Percentiles rank a stretch among this genome's conserved stretches.
phyloP scores from a whole-genome alignment of 352 stramenopile genomes.

The Globisporangium middletonii region DNA sequence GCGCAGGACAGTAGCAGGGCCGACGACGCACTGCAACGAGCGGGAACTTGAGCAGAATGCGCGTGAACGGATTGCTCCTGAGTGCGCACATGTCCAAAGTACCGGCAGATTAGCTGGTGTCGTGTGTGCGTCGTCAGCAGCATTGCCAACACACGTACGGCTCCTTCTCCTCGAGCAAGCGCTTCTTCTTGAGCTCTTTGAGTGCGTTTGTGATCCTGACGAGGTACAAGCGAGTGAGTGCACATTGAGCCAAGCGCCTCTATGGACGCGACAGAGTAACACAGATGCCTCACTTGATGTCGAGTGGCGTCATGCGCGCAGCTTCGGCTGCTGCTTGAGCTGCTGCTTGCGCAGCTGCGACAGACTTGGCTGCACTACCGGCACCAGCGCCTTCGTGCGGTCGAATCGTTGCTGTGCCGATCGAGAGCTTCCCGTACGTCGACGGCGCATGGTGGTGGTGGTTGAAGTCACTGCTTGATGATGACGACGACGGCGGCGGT shows the following conservation, averaged over 20 bases:
- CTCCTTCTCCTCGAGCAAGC: conserved; percentile 37
- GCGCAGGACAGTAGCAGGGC: background rate
- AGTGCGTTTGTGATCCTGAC: conserved; percentile 71
- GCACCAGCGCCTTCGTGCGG: conserved; percentile 25
- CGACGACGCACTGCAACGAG: conserved; percentile 32
- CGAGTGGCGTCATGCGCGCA: conserved; percentile 32
- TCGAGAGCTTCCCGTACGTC: conserved; percentile 20
- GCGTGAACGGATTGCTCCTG: conserved; percentile 61
- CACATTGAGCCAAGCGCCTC: background rate
- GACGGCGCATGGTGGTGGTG: conserved; percentile 4
- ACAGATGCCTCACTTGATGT: conserved; percentile 45
- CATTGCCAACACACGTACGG: conserved; percentile 19
- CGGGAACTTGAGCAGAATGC: conserved; percentile 76
- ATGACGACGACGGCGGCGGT: background rate
- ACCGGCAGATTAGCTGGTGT: background rate
- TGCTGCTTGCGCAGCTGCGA: background rate
- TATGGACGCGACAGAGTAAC: too few relatives aligned
- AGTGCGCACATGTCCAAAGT: background rate
- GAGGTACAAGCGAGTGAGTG: background rate
- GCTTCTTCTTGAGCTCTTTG: conserved; percentile 66
- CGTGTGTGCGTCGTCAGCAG: background rate
- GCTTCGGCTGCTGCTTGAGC: conserved; percentile 2
- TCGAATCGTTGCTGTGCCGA: conserved; percentile 39
- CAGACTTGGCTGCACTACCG: background rate
- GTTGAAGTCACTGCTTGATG: background rate